These are phyloP conservation scores for barley (Hordeum vulgare) DNA, from an alignment of 176 grass and related monocot genomes.

Conservation along the genomic window DNA sequence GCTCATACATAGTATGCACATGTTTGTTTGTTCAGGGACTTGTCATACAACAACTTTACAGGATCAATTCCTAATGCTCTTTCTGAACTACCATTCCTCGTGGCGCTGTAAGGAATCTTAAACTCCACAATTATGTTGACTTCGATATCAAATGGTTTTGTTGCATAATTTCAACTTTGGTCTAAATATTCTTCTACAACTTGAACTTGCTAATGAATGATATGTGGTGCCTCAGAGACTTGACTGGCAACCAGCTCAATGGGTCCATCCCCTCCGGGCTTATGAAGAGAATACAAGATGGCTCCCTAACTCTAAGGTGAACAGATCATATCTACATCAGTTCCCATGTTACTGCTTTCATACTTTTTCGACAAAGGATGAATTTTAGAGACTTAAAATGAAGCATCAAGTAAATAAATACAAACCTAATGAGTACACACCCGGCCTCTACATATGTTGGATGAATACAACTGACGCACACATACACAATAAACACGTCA, in stretches of 20 bases:
- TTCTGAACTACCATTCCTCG: slow-evolving; percentile 26
- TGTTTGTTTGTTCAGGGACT: slow-evolving; percentile 32
- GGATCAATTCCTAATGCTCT: slow-evolving; percentile 46
- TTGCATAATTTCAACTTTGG: background rate
- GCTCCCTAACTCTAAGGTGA: slow-evolving; percentile 35
- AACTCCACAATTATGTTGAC: background rate
- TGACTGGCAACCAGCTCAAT: slow-evolving; percentile 38
- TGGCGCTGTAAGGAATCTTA: slow-evolving; percentile 38
- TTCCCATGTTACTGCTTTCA: background rate
- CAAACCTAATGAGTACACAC: too few species aligned
- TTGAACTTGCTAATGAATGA: background rate
- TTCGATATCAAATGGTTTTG: background rate
- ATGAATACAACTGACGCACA: too few species aligned
- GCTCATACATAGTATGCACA: too few species aligned
- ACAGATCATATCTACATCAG: background rate
- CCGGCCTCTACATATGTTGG: too few species aligned
- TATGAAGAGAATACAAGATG: slow-evolving; percentile 31
- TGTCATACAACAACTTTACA: slow-evolving; percentile 62
- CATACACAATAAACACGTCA: too few species aligned
- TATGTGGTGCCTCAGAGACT: slow-evolving; percentile 30
- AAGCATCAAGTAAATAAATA: too few species aligned
- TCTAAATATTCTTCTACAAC: background rate
- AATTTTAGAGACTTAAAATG: too few species aligned
- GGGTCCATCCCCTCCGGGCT: slow-evolving; percentile 41
- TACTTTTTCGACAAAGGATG: too few species aligned